These are phyloP conservation scores for Aspergillus oerlinghausenensis DNA, from an alignment of 2,329 filamentous ascomycete species.

Conservation along the genomic window DNA sequence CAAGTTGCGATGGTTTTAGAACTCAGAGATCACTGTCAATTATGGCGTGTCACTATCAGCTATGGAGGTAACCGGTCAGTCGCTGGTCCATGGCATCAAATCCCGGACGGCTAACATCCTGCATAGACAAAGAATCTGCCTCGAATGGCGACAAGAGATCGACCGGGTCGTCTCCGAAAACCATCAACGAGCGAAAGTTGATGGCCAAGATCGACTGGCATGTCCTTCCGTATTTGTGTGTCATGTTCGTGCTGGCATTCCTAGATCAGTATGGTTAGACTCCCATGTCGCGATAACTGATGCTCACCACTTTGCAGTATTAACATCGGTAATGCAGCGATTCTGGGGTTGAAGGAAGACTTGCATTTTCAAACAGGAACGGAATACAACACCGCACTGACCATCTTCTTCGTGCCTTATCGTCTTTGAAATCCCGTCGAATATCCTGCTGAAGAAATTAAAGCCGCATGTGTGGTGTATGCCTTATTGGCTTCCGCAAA, in stretches of 20 bases:
- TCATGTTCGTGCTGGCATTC: slow-evolving; percentile 66
- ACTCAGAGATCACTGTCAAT: neutral
- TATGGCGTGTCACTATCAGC: neutral
- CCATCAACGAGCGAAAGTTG: slow-evolving; percentile 52
- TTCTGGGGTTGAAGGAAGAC: slow-evolving; percentile 61
- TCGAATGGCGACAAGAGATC: neutral
- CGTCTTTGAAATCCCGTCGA: slow-evolving; percentile 58
- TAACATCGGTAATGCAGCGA: slow-evolving; percentile 66
- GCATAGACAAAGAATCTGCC: neutral
- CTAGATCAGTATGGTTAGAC: slow-evolving; percentile 41
- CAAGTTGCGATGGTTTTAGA: too few relatives aligned
- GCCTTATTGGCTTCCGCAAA: slow-evolving; percentile 9
- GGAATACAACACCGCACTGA: slow-evolving; percentile 67
- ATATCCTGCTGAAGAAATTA: slow-evolving; percentile 64
- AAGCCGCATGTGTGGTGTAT: slow-evolving; percentile 62
- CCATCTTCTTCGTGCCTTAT: slow-evolving; percentile 76
- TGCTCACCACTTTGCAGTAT: too few relatives aligned
- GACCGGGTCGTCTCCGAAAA: neutral
- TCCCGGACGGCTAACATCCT: neutral
- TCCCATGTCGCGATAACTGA: too few relatives aligned
- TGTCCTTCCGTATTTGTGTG: slow-evolving; percentile 64
- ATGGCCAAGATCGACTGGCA: slow-evolving; percentile 63
- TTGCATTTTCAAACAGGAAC: slow-evolving; percentile 48
- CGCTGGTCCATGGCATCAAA: neutral
- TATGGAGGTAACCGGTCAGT: neutral